Base-by-base conservation (phyloP, 768 basidiomycete species). In the Wakefieldia striispora region DNA sequence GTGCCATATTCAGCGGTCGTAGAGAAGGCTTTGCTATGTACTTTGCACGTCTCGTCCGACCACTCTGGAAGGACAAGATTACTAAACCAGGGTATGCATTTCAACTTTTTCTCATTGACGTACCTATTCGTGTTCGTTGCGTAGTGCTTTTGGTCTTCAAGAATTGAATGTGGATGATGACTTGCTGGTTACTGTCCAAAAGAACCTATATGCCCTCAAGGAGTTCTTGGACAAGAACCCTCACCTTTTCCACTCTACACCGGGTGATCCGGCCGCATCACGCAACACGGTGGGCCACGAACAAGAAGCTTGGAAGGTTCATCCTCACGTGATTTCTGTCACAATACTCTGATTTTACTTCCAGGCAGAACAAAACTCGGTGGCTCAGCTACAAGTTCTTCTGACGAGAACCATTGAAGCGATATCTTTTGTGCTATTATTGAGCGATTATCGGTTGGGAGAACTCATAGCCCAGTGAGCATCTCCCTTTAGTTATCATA, bases 321-420 rank as follows among this genome's bases (percentile, higher is more conserved):
- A 69, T 39, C 44, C 41, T 12, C 24, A 13, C 47, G 20, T 11
- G 20, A 40, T 34, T 42, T 33, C 17, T 33, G 19, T 9, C 26
- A 26, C 11, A 31, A 44, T 26, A 16, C 51, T 49, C 38, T 60
- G 49, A 63, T 55, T 27, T 43, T 29, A 53, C 45, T 37, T 54
- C 20, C 49, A 93, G 87, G 88, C 82, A 3, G 92, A 95, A 64
- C 86, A 91, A 63, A 77, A 67, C 42, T 93, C 92, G 14, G 84
- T 91, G n/a, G 73, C 77, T n/a, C 84, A 90, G 63, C 71, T 95
- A 7, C 76, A 84, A 40, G 70, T 77, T 17, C 78, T 99, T 39
- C 72, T 98, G 40, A 80, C 79, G 10, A 83, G 95, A 61, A 85
- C 91, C 5, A 90, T 97, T 42, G 97, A 99, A 68, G 97, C 91